Conservation (phyloP, 2,329 filamentous ascomycete species). For the Shiraia sp. region DNA sequence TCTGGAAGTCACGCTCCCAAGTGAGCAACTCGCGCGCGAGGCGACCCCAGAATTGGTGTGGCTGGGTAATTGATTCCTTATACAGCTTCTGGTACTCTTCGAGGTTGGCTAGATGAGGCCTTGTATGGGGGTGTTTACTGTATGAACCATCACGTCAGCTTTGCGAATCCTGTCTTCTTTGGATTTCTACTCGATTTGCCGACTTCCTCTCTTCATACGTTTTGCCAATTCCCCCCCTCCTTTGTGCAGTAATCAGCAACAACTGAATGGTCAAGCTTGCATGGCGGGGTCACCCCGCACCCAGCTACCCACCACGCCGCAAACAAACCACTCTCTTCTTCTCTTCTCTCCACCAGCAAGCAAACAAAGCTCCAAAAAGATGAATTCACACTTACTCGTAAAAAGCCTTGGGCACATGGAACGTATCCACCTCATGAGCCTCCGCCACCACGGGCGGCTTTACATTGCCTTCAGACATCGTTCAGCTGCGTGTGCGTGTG, state of each 20-base stretch:
- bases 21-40: slow-evolving; percentile 85
- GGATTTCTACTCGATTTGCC: no score
- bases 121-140: slow-evolving; percentile 62
- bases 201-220: no score
- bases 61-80: slow-evolving; percentile 85
- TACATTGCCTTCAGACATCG: slow-evolving; percentile 52
- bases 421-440: slow-evolving; percentile 77
- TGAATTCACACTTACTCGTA: slow-evolving; percentile 39
- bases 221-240: no score
- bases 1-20: slow-evolving; percentile 91
- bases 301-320: no score
- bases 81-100: slow-evolving; percentile 68
- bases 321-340: no score
- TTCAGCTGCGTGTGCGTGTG: no score
- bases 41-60: slow-evolving; percentile 86
- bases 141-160: slow-evolving; percentile 18
- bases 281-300: slow-evolving; percentile 43
- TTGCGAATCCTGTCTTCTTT: not conserved
- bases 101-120: slow-evolving; percentile 62
- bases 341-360: no score
- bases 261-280: no score
- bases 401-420: slow-evolving; percentile 60
- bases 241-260: no score
- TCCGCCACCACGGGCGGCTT: slow-evolving; percentile 66
- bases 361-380: slow-evolving; percentile 23